These are phyloP conservation scores for Magnolia sinica DNA, from an alignment of 164 flowering plant genomes.

Conservation along the genomic window DNA sequence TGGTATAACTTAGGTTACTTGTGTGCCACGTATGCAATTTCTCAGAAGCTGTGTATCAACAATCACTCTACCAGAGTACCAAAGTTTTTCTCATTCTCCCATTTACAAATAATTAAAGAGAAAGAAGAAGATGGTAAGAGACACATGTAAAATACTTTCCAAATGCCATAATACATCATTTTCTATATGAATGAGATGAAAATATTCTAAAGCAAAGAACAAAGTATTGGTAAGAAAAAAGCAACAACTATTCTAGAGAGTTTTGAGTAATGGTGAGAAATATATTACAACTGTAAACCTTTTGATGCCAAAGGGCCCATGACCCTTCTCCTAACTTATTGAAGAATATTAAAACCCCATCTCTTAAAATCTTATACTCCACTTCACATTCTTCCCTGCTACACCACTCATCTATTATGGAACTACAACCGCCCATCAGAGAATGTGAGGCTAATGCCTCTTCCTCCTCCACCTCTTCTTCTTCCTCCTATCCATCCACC, in stretches of 20 bases:
- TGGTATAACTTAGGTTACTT: no score
- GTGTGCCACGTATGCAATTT: no score
- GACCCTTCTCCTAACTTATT: background rate
- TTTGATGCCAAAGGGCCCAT: constrained; percentile 8
- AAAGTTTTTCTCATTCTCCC: no score
- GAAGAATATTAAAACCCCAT: background rate
- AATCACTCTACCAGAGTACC: no score
- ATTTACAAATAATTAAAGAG: background rate
- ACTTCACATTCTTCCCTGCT: constrained; percentile 2
- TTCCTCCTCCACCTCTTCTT: constrained; percentile 1
- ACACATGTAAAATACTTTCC: background rate
- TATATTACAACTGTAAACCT: background rate
- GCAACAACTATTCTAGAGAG: background rate
- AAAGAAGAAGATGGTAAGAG: background rate
- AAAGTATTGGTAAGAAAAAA: background rate
- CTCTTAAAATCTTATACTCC: background rate
- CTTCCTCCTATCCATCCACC: background rate
- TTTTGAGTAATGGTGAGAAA: background rate
- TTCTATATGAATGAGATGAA: background rate
- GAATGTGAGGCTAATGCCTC: background rate
- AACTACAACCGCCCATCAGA: background rate
- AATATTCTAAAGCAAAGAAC: background rate
- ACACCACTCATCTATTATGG: background rate
- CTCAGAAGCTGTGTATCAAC: no score
- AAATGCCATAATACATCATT: no score